These are phyloP conservation scores for Populus euphratica DNA, from an alignment of 345 rosid genomes.

Conservation along the genomic window DNA sequence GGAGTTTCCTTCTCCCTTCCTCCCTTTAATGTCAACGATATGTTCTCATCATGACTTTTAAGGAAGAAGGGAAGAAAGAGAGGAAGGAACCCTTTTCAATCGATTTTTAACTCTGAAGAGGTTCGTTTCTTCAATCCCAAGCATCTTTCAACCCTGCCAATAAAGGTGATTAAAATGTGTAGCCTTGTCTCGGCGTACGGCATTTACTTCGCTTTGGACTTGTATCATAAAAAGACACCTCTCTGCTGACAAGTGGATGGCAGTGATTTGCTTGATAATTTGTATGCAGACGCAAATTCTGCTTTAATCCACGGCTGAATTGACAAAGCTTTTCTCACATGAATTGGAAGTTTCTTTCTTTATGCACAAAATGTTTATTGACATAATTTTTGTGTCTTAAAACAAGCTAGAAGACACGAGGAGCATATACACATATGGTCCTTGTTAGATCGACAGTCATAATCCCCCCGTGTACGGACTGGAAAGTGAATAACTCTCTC, in stretches of 20 bases:
- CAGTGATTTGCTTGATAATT: constrained; percentile 5
- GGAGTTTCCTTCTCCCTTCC: background rate
- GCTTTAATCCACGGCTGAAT: constrained; percentile 13
- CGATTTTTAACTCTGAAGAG: background rate
- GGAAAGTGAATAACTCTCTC: constrained; percentile 20
- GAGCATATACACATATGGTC: constrained; percentile 24
- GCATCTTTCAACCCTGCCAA: background rate
- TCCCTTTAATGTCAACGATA: background rate
- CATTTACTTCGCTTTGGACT: too few relatives aligned
- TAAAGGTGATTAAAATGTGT: background rate
- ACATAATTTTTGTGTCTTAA: constrained; percentile 33
- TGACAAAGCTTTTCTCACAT: constrained; percentile 9
- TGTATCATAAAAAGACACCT: background rate
- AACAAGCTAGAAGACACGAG: constrained; percentile 17
- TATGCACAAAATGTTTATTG: constrained; percentile 14
- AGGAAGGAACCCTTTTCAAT: background rate
- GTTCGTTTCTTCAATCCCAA: constrained; percentile 1
- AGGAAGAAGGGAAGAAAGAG: too few relatives aligned
- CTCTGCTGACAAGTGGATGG: constrained; percentile 25
- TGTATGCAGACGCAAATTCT: background rate
- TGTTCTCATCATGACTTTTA: background rate
- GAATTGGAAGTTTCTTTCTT: constrained; percentile 36
- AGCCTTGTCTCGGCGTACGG: background rate
- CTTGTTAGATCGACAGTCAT: constrained; percentile 32
- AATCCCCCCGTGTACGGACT: constrained; percentile 38